These are phyloP conservation scores for Pythium volutum DNA, from an alignment of 352 stramenopile genomes.

Conservation along the genomic window DNA sequence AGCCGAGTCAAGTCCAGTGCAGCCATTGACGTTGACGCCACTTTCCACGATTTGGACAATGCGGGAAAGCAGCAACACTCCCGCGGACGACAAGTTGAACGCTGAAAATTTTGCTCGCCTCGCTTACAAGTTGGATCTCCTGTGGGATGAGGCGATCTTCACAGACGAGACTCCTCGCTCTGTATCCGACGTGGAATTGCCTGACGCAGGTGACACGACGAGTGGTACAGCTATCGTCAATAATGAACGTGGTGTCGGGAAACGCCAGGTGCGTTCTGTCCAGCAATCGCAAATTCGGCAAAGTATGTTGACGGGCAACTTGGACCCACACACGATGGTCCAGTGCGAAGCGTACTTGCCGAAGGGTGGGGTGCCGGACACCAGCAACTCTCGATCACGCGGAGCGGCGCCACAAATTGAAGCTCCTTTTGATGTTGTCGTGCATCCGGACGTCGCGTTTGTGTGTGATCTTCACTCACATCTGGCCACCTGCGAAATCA, in stretches of 20 bases:
- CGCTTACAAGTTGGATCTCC: slow-evolving; percentile 65
- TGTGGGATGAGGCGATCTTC: slow-evolving; percentile 71
- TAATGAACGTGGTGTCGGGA: slow-evolving; percentile 31
- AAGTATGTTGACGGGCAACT: slow-evolving; percentile 61
- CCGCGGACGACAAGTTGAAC: background rate
- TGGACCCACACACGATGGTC: slow-evolving; percentile 87
- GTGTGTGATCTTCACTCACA: slow-evolving; percentile 93
- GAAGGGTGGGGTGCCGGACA: slow-evolving; percentile 25
- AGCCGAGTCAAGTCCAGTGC: background rate
- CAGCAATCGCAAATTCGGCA: slow-evolving; percentile 81
- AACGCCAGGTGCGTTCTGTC: slow-evolving; percentile 62
- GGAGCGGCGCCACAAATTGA: slow-evolving; percentile 33
- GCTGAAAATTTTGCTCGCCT: slow-evolving; percentile 2
- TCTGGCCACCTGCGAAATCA: slow-evolving; percentile 92
- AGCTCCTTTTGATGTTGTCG: slow-evolving; percentile 84
- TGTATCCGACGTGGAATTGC: background rate
- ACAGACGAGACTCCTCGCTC: slow-evolving; percentile 25
- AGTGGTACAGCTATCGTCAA: slow-evolving; percentile 3
- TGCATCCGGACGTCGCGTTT: slow-evolving; percentile 90
- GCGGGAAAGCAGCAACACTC: background rate
- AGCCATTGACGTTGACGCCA: slow-evolving; percentile 13
- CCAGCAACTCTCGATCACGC: slow-evolving; percentile 36
- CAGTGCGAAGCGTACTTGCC: slow-evolving; percentile 68
- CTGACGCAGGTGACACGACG: background rate
- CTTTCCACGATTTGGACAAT: slow-evolving; percentile 26